Evolutionary conservation across 169 alveolate genomes (phyloP), one percentile per base, ranked within the genome.

Genomic region (Plasmodium reichenowi): DNA sequence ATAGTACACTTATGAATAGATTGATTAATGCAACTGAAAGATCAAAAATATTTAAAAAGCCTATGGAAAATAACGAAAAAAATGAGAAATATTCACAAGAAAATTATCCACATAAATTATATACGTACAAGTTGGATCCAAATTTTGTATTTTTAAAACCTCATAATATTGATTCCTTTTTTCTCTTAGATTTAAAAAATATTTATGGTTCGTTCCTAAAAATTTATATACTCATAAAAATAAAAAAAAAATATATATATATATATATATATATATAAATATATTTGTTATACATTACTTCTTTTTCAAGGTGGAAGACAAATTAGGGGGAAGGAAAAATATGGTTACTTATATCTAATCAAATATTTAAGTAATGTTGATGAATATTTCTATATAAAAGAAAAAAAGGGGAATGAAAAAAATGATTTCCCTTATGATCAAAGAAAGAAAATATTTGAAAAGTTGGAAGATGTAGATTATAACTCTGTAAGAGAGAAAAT

Each of bases 371-470:
- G 54, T 20, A 47, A 29, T 24, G 29, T 48, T 17, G 56, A 22
- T 13, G 60, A 67, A 17, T n/a, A 50, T 67, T 20, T 62, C 15
- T 59, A 22, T 10, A 26, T 32, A 32, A 43, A 83, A 26, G 52
- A 66, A 48, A 68, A 50, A 68, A 20, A 83, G 12, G 15, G 38
- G 45, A 47, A 32, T 15, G 45, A 29, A 26, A 67, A 26, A 17
- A 32, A 24, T n/a, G 59, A 12, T 13, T 8, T 29, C 45, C 70
- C 52, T 48, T 54, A 32, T 5, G n/a, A 58, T 83, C 70, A 83
- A 68, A 83, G 48, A 63, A 63, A 9, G 29, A 83, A 83, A 83
- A 17, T 83, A 45, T 43, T 83, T 32, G 91, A 83, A 26, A 48
- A 60, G 5, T 10, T 83, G 12, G 45, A 56, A 26, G 47, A 67